These are phyloP conservation scores for Colletotrichum sp. DNA, from an alignment of 2,329 filamentous ascomycete species.

Conservation along the genomic window DNA sequence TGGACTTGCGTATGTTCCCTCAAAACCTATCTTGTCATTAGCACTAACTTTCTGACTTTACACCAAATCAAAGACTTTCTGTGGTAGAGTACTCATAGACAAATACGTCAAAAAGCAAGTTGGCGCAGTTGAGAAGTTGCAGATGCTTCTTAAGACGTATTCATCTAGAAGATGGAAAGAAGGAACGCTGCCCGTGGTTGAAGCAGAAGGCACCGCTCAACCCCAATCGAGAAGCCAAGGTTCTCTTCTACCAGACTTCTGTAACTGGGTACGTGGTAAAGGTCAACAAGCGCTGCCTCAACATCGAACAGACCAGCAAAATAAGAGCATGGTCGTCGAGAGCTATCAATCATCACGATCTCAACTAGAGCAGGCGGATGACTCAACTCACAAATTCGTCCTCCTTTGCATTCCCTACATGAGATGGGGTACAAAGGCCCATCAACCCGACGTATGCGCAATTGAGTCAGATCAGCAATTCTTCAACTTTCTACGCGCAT, in stretches of 20 bases:
- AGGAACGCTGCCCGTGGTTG: background rate
- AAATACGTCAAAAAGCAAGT: background rate
- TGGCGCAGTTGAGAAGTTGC: background rate
- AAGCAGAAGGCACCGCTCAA: background rate
- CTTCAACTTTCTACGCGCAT: background rate
- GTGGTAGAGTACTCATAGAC: background rate
- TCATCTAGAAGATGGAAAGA: background rate
- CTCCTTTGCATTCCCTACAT: background rate
- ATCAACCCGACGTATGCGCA: background rate
- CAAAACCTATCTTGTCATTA: accelerated
- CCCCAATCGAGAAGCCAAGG: background rate
- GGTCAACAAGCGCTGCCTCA: background rate
- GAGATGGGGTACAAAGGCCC: background rate
- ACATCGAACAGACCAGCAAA: background rate
- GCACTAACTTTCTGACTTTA: background rate
- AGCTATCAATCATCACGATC: background rate
- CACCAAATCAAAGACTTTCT: accelerated
- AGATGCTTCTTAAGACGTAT: background rate
- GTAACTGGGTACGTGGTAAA: background rate
- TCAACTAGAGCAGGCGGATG: background rate
- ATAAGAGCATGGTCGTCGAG: accelerated
- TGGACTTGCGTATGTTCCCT: background rate
- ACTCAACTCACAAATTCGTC: background rate
- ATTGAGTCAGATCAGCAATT: background rate
- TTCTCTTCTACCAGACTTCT: background rate